These are phyloP conservation scores for Pichia terricola DNA, from an alignment of 1,139 yeast species.

Conservation along the genomic window DNA sequence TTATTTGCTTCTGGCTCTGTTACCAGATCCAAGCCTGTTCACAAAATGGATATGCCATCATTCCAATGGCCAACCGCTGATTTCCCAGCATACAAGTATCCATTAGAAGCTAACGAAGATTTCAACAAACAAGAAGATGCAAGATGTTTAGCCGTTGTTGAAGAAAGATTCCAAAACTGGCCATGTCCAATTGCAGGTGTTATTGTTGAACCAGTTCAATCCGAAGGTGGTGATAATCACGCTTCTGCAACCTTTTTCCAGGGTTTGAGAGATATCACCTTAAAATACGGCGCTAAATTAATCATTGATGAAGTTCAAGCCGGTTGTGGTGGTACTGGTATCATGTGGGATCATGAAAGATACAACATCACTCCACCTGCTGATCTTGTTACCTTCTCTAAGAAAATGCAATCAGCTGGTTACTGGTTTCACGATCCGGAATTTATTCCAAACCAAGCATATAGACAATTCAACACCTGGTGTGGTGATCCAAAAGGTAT, in stretches of 20 bases:
- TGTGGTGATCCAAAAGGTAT: conserved; percentile 83
- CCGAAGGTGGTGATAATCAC: conserved; percentile 86
- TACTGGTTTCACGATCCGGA: conserved; percentile 67
- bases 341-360: conserved; percentile 81
- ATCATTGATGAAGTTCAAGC: conserved; percentile 83
- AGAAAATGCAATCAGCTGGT: conserved; percentile 82
- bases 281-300: conserved; percentile 56
- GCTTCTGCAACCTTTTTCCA: conserved; percentile 70
- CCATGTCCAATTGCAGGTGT: conserved; percentile 64
- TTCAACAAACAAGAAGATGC: conserved; percentile 57
- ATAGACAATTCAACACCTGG: conserved; percentile 88
- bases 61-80: conserved; percentile 85
- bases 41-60: conserved; percentile 75
- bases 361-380: conserved; percentile 65
- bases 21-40: conserved; percentile 75
- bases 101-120: conserved; percentile 46
- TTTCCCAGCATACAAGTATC: conserved; percentile 68
- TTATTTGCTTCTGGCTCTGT: conserved; percentile 70
- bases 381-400: conserved; percentile 75
- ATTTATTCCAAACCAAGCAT: conserved; percentile 59
- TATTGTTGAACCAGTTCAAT: conserved; percentile 72
- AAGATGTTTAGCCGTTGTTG: conserved; percentile 53
- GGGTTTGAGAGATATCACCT: conserved; percentile 62
- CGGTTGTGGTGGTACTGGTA: conserved; percentile 81
- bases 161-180: conserved; percentile 48